These are phyloP conservation scores for Penicillium alfredii DNA, from an alignment of 495 filamentous ascomycete species.

Conservation along the genomic window DNA sequence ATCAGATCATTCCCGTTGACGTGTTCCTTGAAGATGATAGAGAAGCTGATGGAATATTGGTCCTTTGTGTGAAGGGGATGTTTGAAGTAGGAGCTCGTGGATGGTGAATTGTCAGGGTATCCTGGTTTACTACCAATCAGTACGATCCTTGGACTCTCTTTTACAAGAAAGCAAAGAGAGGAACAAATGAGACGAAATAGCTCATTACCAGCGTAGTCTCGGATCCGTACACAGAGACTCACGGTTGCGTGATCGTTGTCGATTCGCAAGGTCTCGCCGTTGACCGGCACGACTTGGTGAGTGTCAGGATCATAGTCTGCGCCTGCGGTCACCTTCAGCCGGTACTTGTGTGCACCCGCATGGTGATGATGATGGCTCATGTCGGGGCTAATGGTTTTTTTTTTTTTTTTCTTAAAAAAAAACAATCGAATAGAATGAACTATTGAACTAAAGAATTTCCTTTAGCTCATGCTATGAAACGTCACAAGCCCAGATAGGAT, in stretches of 20 bases:
- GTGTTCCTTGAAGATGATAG: slow-evolving; percentile 60
- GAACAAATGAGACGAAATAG: slow-evolving; percentile 1
- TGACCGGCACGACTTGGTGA: slow-evolving; percentile 68
- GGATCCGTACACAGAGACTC: slow-evolving; percentile 64
- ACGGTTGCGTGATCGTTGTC: slow-evolving; percentile 52
- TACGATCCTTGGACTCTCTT: slow-evolving; percentile 10
- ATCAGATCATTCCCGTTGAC: slow-evolving; percentile 69
- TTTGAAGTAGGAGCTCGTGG: slow-evolving; percentile 67
- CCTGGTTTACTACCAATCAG: slow-evolving; percentile 51
- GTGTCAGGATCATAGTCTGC: slow-evolving; percentile 59
- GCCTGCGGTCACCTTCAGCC: slow-evolving; percentile 54
- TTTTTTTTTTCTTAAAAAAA: no score
- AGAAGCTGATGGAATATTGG: slow-evolving; percentile 74
- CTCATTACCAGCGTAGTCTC: slow-evolving; percentile 49
- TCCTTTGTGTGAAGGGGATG: slow-evolving; percentile 61
- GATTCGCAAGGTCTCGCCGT: slow-evolving; percentile 53
- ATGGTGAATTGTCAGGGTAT: slow-evolving; percentile 52
- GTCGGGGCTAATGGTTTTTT: no score
- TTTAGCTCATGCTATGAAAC: no score
- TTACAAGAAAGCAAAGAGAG: slow-evolving; percentile 1
- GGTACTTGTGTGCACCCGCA: slow-evolving; percentile 21
- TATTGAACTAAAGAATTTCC: no score
- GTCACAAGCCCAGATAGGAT: no score
- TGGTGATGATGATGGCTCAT: no score
- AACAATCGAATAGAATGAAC: no score